Evolutionary conservation across 2,329 filamentous ascomycete species (phyloP).

Genomic region (Rhynchosporium agropyri): DNA sequence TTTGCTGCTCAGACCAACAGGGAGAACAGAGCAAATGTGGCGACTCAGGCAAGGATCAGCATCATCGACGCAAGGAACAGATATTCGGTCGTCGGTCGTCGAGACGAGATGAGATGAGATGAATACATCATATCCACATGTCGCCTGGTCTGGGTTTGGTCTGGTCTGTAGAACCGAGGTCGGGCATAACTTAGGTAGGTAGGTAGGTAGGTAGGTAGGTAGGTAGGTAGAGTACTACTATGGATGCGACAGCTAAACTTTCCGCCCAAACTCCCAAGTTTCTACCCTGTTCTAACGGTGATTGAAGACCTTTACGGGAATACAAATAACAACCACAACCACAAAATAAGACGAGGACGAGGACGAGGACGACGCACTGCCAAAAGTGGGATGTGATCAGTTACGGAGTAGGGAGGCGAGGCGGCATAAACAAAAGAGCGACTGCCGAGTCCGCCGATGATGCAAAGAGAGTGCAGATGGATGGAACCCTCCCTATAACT

Average conservation of each 20-base stretch:
- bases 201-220: too few relatives aligned
- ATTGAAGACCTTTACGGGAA: background rate
- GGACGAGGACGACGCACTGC: background rate
- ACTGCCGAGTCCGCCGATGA: background rate
- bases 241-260: too few relatives aligned
- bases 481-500: background rate
- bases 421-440: background rate
- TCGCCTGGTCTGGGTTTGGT: too few relatives aligned
- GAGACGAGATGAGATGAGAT: background rate
- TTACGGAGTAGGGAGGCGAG: background rate
- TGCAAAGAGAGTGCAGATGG: background rate
- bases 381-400: constrained; percentile 2
- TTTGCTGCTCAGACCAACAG: background rate
- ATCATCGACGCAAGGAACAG: constrained; percentile 1
- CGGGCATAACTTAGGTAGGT: too few relatives aligned
- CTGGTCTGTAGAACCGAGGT: too few relatives aligned
- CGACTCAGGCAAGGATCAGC: constrained; percentile 8
- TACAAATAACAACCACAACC: background rate
- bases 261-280: background rate
- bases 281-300: constrained; percentile 3
- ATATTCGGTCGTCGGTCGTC: background rate
- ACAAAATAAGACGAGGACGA: background rate
- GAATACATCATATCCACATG: background rate
- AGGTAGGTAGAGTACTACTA: too few relatives aligned
- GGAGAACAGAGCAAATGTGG: background rate